Base-by-base conservation (phyloP, 306 rosid species). In the Lupinus albus region DNA sequence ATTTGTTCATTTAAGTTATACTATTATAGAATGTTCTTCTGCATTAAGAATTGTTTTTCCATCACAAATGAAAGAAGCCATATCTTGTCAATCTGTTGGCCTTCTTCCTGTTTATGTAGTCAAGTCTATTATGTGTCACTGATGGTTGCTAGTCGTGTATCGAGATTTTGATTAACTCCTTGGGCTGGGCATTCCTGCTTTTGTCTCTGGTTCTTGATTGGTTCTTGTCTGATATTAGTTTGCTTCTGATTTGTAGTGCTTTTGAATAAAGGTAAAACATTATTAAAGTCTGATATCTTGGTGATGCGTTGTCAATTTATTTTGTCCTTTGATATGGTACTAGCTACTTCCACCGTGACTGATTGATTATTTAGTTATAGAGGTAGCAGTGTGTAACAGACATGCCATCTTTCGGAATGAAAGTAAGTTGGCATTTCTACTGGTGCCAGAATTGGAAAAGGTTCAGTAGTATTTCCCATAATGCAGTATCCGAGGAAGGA, bases 401-500 rank as follows among this genome's bases (percentile, higher is more conserved):
- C 12, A 3, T 69, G 44, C 61, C 62, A 56, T 45, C 32, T 74
- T 64, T 58, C 58, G 69, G 51, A 38, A 39, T 74, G 59, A 74
- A 6, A 42, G 30, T 47, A 74, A 66, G 72, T 53, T 73, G 52
- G 47, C 64, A 25, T 71, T 67, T 73, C 48, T 54, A 35, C 62
- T 53, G 72, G 67, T 64, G 48, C 39, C 4, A 47, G 67, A 28
- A 30, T 55, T 55, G 57, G 80, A 64, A 75, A 70, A 65, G 62
- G 56, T 74, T 67, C 76, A 70, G 56, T 59, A 66, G 21, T 70
- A 60, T 64, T 48, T 30, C 11, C 28, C 7, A 2, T 73, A 65
- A 63, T 64, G 67, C 78, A 18, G 76, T 64, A 78, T 50, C 76
- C 44, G 82, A 45, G 48, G 10, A 70, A 70, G 61, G 25, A 65